A percentile compares a stretch with the other conserved stretches of the same genome.
phyloP scores from a whole-genome alignment of 805 yeast genomes.

The Dipodascopsis uninucleata region DNA sequence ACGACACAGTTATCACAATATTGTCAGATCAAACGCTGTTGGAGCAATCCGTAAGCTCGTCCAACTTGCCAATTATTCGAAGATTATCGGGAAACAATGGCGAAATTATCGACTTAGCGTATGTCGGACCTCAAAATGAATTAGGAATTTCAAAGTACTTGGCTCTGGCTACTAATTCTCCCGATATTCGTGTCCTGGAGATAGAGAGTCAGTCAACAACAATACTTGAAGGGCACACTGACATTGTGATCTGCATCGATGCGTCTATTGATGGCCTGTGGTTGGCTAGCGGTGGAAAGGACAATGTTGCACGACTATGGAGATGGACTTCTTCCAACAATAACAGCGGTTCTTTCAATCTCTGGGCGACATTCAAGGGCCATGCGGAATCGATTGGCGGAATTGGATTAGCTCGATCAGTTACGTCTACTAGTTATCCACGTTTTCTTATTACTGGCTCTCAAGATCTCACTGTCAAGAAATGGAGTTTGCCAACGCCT shows the following conservation, averaged over 20 bases:
- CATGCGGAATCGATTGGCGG: conserved; percentile 87
- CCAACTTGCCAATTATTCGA: conserved; percentile 42
- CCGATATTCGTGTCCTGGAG: conserved; percentile 67
- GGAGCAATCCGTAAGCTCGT: conserved; percentile 41
- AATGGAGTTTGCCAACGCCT: conserved; percentile 69
- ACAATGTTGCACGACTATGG: conserved; percentile 83
- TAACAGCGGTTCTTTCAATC: conserved; percentile 42
- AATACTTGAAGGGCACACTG: conserved; percentile 76
- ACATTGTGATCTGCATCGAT: conserved; percentile 77
- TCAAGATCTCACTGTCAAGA: conserved; percentile 77
- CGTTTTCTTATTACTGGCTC: conserved; percentile 76
- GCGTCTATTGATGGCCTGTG: conserved; percentile 75
- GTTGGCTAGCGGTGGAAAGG: conserved; percentile 92
- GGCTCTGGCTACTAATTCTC: conserved; percentile 92
- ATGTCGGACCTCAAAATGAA: conserved; percentile 56
- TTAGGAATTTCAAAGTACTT: conserved; percentile 38
- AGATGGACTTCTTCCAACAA: conserved; percentile 39
- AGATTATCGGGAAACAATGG: conserved; percentile 92
- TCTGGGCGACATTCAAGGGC: conserved; percentile 68
- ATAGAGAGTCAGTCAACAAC: conserved; percentile 58
- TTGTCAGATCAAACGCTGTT: conserved; percentile 82
- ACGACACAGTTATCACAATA: conserved; percentile 46
- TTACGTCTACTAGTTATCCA: conserved; percentile 45
- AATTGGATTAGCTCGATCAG: conserved; percentile 61
- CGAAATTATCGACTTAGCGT: conserved; percentile 83